phyloP scores from a whole-genome alignment of 176 grass and related monocot species.

The Carex myosuroides region DNA sequence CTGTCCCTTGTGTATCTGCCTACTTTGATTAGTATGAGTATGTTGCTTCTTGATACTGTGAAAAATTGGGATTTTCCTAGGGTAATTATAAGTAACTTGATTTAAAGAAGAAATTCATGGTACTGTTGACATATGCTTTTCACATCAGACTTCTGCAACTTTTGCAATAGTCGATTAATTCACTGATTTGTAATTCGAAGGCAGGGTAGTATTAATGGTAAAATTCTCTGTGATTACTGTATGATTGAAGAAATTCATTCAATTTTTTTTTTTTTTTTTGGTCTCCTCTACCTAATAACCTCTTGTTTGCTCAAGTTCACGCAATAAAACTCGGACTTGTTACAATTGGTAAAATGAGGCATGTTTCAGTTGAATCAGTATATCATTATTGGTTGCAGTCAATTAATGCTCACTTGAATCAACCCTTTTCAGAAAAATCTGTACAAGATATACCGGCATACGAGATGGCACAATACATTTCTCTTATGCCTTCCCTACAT shows the following conservation, averaged over 20 bases:
- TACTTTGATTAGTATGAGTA: neutral
- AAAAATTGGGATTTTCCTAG: neutral
- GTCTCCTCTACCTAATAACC: neutral
- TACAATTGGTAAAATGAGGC: neutral
- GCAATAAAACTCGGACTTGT: neutral
- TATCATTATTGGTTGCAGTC: neutral
- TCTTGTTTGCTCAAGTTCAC: neutral
- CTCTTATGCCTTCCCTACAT: too few species aligned
- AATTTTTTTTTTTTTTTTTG: neutral
- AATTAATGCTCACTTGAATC: neutral
- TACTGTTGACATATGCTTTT: neutral
- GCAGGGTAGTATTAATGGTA: neutral
- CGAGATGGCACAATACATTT: neutral
- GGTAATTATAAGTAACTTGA: neutral
- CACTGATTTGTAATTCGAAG: neutral
- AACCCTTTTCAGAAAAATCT: neutral
- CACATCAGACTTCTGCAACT: neutral
- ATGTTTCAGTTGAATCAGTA: neutral
- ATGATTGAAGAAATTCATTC: neutral
- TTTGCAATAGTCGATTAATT: neutral
- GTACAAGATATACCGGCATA: neutral
- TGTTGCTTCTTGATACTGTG: neutral
- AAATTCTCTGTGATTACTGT: neutral
- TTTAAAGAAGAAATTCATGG: neutral
- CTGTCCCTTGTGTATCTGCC: neutral